Conservation (phyloP, 495 filamentous ascomycete species). For the Aspergillus sclerotioniger region DNA sequence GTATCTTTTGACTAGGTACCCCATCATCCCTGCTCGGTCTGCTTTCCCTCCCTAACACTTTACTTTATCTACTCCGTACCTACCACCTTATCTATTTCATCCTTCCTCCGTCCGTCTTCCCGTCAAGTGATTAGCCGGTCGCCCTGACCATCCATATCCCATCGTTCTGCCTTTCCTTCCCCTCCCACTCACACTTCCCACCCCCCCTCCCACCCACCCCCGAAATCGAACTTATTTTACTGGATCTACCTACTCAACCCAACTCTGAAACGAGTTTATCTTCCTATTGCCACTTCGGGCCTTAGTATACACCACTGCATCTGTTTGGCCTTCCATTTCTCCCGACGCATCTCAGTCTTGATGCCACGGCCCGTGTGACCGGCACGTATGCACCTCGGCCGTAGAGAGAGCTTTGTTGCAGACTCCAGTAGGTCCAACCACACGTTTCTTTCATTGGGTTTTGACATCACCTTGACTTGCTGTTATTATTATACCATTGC, state of each 20-base stretch:
- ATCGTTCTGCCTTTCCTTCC: not conserved
- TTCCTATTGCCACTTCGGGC: not conserved
- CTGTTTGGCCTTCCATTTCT: not conserved
- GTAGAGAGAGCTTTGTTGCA: constrained; percentile 1
- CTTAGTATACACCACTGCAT: not conserved
- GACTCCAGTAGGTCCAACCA: constrained; percentile 1
- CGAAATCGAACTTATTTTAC: too few species aligned
- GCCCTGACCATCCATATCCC: constrained; percentile 2
- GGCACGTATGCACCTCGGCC: constrained; percentile 2
- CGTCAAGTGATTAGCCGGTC: constrained; percentile 20
- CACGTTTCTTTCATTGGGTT: not conserved
- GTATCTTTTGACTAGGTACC: not conserved
- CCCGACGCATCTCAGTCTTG: constrained; percentile 2
- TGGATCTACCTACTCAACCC: not conserved
- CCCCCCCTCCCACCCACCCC: not conserved
- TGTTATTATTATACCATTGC: not conserved
- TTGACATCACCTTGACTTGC: not conserved
- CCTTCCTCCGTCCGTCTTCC: constrained; percentile 7
- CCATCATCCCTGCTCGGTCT: constrained; percentile 5
- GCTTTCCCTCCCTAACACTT: constrained; percentile 1
- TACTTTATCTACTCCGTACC: constrained; percentile 18
- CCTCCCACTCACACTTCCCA: not conserved
- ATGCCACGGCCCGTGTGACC: constrained; percentile 6
- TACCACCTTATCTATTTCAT: constrained; percentile 8
- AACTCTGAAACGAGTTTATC: not conserved